A percentile compares a stretch with the other conserved stretches of the same genome.
phyloP scores from a whole-genome alignment of 192 early-diverging fungal genomes.

The Backusella mclennaniae region DNA sequence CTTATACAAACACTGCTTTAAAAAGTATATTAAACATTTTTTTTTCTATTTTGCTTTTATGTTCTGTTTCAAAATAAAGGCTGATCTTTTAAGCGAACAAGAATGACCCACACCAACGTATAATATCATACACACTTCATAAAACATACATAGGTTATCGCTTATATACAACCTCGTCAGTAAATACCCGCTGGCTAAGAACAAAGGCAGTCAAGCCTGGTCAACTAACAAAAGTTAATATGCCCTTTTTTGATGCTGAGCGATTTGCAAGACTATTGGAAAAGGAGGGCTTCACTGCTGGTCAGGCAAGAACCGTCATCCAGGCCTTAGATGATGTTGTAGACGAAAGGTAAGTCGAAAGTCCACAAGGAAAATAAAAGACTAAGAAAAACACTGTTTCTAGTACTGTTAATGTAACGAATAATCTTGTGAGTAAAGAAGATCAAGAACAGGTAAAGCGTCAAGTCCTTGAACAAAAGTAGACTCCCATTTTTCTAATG shows the following conservation, averaged over 20 bases:
- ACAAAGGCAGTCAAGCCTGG: background rate
- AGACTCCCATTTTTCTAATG: too few species aligned
- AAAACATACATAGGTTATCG: background rate
- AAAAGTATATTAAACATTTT: background rate
- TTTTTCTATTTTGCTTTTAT: background rate
- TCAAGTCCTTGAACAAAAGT: background rate
- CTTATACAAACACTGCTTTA: background rate
- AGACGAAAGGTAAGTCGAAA: slow-evolving; percentile 55
- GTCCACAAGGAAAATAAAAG: background rate
- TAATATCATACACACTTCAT: background rate
- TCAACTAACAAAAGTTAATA: background rate
- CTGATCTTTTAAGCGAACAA: slow-evolving; percentile 2
- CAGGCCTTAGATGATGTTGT: slow-evolving; percentile 70
- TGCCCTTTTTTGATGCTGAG: slow-evolving; percentile 73
- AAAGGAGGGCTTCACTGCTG: slow-evolving; percentile 64
- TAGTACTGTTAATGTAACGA: slow-evolving; percentile 56
- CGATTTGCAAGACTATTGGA: slow-evolving; percentile 69
- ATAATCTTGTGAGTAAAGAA: slow-evolving; percentile 72
- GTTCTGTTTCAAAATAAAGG: background rate
- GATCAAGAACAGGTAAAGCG: slow-evolving; percentile 69
- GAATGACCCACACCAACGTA: background rate
- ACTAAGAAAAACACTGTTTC: background rate
- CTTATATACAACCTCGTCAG: background rate
- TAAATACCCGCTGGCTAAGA: slow-evolving; percentile 4
- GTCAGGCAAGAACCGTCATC: slow-evolving; percentile 75